phyloP scores from a whole-genome alignment of 208 protist genomes.

The Giardia muris region DNA sequence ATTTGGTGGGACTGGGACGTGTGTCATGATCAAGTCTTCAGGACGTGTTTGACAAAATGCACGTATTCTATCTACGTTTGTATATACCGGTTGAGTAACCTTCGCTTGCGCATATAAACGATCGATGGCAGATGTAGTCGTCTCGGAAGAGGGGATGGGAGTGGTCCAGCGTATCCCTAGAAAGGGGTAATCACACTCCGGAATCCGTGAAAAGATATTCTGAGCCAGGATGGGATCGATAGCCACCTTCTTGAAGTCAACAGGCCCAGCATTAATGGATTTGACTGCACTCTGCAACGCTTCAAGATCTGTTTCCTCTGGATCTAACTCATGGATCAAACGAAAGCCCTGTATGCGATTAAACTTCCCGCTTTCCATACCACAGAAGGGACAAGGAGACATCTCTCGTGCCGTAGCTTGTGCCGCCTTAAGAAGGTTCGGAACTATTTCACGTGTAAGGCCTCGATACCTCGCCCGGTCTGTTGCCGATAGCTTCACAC shows the following conservation, averaged over 20 bases:
- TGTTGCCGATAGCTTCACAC: slow-evolving; percentile 63
- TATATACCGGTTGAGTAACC: no score
- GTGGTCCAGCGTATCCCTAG: slow-evolving; percentile 58
- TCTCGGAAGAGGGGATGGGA: slow-evolving; percentile 49
- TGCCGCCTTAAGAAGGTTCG: not conserved
- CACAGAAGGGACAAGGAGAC: not conserved
- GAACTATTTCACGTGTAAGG: slow-evolving; percentile 36
- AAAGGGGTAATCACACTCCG: slow-evolving; percentile 56
- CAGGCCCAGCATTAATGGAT: slow-evolving; percentile 13
- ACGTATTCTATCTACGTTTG: no score
- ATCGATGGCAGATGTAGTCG: slow-evolving; percentile 48
- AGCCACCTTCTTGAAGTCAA: slow-evolving; percentile 54
- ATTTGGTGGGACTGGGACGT: slow-evolving; percentile 80
- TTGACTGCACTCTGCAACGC: not conserved
- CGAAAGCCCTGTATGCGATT: not conserved
- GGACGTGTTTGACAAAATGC: slow-evolving; percentile 77
- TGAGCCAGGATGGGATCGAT: not conserved
- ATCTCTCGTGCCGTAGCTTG: not conserved
- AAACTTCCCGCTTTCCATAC: not conserved
- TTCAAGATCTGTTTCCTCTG: slow-evolving; percentile 39
- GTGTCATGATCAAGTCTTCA: slow-evolving; percentile 68
- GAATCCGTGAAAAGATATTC: slow-evolving; percentile 42
- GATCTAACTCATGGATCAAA: not conserved
- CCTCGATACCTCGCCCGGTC: slow-evolving; percentile 39
- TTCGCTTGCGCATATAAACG: slow-evolving; percentile 70